Conservation (phyloP, 371 early-diverging fungal species). For the Batkoa obscura region DNA sequence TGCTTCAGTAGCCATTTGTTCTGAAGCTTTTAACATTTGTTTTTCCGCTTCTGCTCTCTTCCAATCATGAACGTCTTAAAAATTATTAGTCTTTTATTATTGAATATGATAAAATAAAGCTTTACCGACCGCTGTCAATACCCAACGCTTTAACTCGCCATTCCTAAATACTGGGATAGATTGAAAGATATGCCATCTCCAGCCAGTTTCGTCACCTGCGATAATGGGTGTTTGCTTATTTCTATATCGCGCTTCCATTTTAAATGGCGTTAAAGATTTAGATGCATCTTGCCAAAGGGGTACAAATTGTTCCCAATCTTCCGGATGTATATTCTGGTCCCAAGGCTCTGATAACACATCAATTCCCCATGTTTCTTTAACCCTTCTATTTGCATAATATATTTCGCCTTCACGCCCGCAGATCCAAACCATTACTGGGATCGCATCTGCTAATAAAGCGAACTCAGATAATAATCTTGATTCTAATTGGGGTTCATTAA, state of each 20-base stretch:
- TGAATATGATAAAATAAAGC: background rate
- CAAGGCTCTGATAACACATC: background rate
- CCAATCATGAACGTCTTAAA: conserved; percentile 1
- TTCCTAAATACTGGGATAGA: background rate
- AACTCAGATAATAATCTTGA: conserved; percentile 2
- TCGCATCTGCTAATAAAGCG: background rate
- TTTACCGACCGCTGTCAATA: background rate
- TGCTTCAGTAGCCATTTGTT: conserved; percentile 4
- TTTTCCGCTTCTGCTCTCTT: conserved; percentile 4
- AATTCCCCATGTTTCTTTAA: conserved; percentile 3
- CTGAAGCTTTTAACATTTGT: background rate
- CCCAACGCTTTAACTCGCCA: conserved; percentile 1
- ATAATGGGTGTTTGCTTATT: background rate
- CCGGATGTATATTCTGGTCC: conserved; percentile 2
- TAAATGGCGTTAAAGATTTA: background rate
- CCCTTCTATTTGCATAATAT: conserved; percentile 3
- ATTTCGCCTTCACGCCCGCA: conserved; percentile 4
- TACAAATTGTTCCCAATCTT: conserved; percentile 3
- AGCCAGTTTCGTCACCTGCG: background rate
- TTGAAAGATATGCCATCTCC: conserved; percentile 1
- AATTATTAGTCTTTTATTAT: background rate
- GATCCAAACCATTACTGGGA: conserved; percentile 4
- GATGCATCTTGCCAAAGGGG: background rate
- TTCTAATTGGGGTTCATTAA: background rate
- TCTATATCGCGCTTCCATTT: background rate